Evolutionary conservation across 306 rosid genomes (phyloP).

Genomic region (Vigna angularis): DNA sequence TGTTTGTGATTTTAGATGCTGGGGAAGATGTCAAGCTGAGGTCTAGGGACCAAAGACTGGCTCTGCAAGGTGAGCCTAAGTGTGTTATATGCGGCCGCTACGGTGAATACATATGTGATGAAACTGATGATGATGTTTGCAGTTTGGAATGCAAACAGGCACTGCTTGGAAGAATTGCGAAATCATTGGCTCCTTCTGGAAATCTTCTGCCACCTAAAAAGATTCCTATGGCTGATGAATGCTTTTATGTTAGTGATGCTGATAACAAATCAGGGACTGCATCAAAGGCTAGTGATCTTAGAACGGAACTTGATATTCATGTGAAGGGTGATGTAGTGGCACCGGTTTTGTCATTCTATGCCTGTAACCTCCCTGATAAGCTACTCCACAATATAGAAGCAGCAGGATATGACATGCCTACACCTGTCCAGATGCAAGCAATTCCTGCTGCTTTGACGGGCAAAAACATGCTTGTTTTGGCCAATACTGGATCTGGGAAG

Average conservation of each 20-base stretch:
- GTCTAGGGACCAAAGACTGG: constrained; percentile 71
- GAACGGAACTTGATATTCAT: constrained; percentile 67
- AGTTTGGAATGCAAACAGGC: constrained; percentile 85
- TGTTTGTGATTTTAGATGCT: constrained; percentile 39
- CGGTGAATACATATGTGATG: constrained; percentile 82
- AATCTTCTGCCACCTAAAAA: constrained; percentile 44
- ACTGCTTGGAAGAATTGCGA: constrained; percentile 53
- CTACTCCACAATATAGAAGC: constrained; percentile 78
- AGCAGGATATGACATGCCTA: constrained; percentile 81
- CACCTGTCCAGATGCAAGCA: constrained; percentile 94
- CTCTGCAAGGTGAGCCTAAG: constrained; percentile 77
- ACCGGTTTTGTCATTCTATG: constrained; percentile 69
- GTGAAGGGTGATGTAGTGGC: constrained; percentile 64
- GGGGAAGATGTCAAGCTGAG: constrained; percentile 62
- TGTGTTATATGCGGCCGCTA: constrained; percentile 79
- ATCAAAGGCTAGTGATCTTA: constrained; percentile 51
- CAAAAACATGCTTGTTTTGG: constrained; percentile 79
- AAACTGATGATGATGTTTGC: constrained; percentile 86
- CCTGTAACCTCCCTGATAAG: constrained; percentile 65
- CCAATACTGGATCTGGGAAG: constrained; percentile 86
- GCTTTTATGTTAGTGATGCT: constrained; percentile 72
- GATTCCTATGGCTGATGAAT: constrained; percentile 71
- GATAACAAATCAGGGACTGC: constrained; percentile 41
- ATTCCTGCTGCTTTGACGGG: constrained; percentile 77
- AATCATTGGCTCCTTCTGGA: constrained; percentile 33